Base-by-base conservation (phyloP, 1,284 basidiomycete species). In the Sanghuangporus baumii region DNA sequence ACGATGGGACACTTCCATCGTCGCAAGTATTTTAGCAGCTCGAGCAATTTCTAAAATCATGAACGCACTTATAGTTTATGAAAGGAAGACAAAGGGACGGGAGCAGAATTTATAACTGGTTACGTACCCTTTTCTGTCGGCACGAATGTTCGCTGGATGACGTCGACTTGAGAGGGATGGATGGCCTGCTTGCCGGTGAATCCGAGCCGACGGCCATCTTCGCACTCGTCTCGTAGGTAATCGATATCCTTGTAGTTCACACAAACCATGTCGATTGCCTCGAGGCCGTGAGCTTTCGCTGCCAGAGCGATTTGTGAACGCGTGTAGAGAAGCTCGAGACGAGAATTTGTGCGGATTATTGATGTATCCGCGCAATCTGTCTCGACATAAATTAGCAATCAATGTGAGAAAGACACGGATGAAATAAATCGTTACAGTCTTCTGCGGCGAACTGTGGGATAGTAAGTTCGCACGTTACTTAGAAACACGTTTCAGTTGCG, bases 171-270 rank as follows among this genome's bases (percentile, higher is more conserved):
- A 12, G 78, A 78, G 0, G 96, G 95, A 74, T 98, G 96, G 58
- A 98, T 96, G 1, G 92, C 94, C 92, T 97, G 95, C 90, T 96
- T 96, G 55, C 93, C 94, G 31, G 87, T 89, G 69, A 93, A 96
- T 0, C 94, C 93, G 8, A 95, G 75, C 61, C 85, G 75, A 52
- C 87, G 75, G 0, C 90, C 94, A 68, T 96, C 93, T 63, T 81
- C 74, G 60, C 89, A 92, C 72, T 97, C 94, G 3, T 89, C 84
- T 57, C 77, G 76, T 18, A 97, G 79, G 66, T 86, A 85, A 5
- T 82, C 80, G 3, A 78, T 70, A 71, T 96, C 87, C 71, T 92
- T 91, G 78, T 94, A 96, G 71, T 94, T 88, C 41, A 96, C 86
- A 72, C 94, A 96, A 1, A 96, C 94, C 88, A 96, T 91, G 72